Evolutionary conservation across 345 rosid species (phyloP), one percentile per base, ranked within the genome.

Genomic region (Camelina laxa): DNA sequence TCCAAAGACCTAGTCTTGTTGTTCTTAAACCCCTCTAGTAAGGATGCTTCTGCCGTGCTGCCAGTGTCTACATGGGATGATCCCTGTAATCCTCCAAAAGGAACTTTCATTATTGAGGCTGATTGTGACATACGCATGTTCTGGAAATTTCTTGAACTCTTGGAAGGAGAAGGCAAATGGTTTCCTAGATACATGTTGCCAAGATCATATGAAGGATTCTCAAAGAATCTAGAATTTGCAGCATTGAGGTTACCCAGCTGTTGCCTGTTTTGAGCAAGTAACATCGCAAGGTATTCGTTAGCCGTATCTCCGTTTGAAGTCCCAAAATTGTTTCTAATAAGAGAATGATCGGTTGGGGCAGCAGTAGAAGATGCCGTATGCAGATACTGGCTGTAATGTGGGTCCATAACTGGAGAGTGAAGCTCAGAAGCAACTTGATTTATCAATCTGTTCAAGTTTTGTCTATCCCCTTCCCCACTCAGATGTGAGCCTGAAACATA

Each of bases 1-100:
- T 94, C 93, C 71, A 89, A 88, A 66, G 89, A 80, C 78, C 85
- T 82, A 53, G 85, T 76, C 83, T 92, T 92, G 82, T 82, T 90
- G 83, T 80, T 88, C 90, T 95, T 95, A 68, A 92, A 89, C 79
- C 86, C 98, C 56, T 92, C 98, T 56, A 95, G 58, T 68, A 90
- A 84, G 68, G 98, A 87, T 42, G 87, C 76, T 66, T 87, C 91
- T 59, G 77, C 47, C 48, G 74, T 84, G 80, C 73, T 71, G 67
- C 89, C 87, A 66, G 77, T 61, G 83, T 87, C 89, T 44, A 83
- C 79, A 56, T 82, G 81, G 89, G 95, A 87, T 15, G 88, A 41
- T 62, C 88, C 85, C 38, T 67, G 72, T 20, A 84, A 66, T 72
- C 86, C 85, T 78, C 87, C 86, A 24, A 78, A 57, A 60, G 93